These are phyloP conservation scores for Neurospora sp. DNA, from an alignment of 495 filamentous ascomycete genomes.

Conservation along the genomic window DNA sequence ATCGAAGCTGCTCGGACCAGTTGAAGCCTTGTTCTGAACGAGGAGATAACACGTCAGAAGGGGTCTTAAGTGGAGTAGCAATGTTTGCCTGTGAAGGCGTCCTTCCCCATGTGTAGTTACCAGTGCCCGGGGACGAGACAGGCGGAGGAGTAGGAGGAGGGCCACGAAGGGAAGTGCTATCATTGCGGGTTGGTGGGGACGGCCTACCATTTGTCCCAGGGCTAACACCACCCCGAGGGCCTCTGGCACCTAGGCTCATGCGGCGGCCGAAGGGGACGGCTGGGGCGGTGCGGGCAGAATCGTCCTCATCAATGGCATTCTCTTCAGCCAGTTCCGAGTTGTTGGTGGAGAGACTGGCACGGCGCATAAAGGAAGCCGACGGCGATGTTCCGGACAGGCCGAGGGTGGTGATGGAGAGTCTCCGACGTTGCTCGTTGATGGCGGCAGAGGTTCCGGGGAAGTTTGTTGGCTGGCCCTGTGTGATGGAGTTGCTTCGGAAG, in stretches of 20 bases:
- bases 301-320: conserved; percentile 75
- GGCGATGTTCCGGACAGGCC: conserved; percentile 74
- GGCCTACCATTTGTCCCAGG: conserved; percentile 42
- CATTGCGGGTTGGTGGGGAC: conserved; percentile 18
- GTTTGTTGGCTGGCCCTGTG: conserved; percentile 28
- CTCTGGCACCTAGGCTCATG: conserved; percentile 74
- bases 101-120: conserved; percentile 23
- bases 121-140: conserved; percentile 5
- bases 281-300: conserved; percentile 41
- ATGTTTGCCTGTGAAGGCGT: conserved; percentile 41
- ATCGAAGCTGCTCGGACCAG: conserved; percentile 88
- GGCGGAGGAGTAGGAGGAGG: conserved; percentile 17
- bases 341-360: conserved; percentile 66
- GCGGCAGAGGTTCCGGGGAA: conserved; percentile 54
- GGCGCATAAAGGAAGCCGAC: conserved; percentile 43
- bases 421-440: conserved; percentile 63
- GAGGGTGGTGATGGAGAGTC: conserved; percentile 78
- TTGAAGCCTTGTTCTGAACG: conserved; percentile 80
- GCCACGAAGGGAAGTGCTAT: conserved; percentile 13
- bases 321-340: conserved; percentile 76
- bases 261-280: conserved; percentile 72
- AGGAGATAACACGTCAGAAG: conserved; percentile 45
- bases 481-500: conserved; percentile 41
- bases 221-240: conserved; percentile 31
- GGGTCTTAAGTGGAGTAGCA: conserved; percentile 41